phyloP scores from a whole-genome alignment of 1,284 basidiomycete genomes.

The Gomphus sp. region DNA sequence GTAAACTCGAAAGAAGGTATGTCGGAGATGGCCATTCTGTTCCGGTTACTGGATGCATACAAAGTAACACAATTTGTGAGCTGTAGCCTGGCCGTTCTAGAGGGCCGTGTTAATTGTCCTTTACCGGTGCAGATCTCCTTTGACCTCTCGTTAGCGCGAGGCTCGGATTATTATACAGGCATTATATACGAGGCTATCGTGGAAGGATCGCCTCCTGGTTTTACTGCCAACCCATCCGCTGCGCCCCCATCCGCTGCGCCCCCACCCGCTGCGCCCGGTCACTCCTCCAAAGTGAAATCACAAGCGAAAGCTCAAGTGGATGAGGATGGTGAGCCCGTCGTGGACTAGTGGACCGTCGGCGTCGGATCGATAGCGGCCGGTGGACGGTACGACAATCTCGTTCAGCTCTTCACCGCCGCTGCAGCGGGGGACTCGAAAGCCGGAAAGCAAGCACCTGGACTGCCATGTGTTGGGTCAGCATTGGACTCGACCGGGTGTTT shows the following conservation, averaged over 20 bases:
- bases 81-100: neutral
- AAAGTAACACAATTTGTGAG: slow-evolving; percentile 61
- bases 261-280: slow-evolving; percentile 32
- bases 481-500: slow-evolving; percentile 96
- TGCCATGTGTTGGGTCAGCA: slow-evolving; percentile 94
- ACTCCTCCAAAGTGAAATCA: slow-evolving; percentile 40
- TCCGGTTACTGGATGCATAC: slow-evolving; percentile 79
- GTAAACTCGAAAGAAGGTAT: slow-evolving; percentile 75
- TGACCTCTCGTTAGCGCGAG: slow-evolving; percentile 92
- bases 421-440: slow-evolving; percentile 46
- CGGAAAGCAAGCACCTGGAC: slow-evolving; percentile 51
- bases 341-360: slow-evolving; percentile 90
- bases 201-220: slow-evolving; percentile 83
- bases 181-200: slow-evolving; percentile 98
- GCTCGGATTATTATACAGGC: slow-evolving; percentile 98
- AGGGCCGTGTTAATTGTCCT: neutral
- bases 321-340: slow-evolving; percentile 69
- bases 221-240: slow-evolving; percentile 48
- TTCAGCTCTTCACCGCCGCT: slow-evolving; percentile 84
- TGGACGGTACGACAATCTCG: slow-evolving; percentile 95
- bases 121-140: slow-evolving; percentile 67
- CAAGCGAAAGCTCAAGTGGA: slow-evolving; percentile 38
- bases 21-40: slow-evolving; percentile 85
- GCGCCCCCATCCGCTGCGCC: too few species aligned
- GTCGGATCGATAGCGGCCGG: slow-evolving; percentile 98